Conservation (phyloP, 768 basidiomycete genomes). For the Tylopilus intermedius region DNA sequence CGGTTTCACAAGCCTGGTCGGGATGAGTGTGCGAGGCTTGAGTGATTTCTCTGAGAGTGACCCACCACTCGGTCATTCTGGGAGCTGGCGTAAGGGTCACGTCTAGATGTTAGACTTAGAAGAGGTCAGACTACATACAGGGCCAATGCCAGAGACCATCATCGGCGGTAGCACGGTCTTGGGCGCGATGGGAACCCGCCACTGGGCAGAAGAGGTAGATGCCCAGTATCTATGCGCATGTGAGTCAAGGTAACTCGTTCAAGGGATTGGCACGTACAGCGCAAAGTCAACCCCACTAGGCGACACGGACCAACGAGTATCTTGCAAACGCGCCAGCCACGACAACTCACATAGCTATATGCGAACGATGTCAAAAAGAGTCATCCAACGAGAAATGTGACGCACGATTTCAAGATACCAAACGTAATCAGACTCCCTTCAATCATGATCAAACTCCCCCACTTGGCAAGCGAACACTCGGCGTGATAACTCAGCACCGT, state of each 20-base stretch:
- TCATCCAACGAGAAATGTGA: constrained; percentile 9
- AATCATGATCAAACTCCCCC: constrained; percentile 56
- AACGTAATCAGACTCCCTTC: constrained; percentile 45
- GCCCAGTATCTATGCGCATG: constrained; percentile 43
- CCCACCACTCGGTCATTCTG: constrained; percentile 10
- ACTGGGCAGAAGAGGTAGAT: constrained; percentile 48
- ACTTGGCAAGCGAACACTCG: constrained; percentile 56
- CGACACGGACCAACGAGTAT: constrained; percentile 1
- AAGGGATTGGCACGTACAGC: constrained; percentile 34
- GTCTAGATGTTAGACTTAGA: neutral
- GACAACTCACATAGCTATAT: constrained; percentile 20
- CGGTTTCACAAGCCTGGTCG: too few relatives aligned
- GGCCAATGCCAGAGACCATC: constrained; percentile 43
- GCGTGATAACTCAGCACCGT: constrained; percentile 63
- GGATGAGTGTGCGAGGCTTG: too few relatives aligned
- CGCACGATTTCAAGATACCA: constrained; percentile 60
- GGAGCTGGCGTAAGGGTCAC: constrained; percentile 36
- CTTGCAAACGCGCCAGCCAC: neutral
- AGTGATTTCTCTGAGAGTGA: too few relatives aligned
- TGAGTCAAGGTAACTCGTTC: neutral
- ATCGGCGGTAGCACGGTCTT: constrained; percentile 53
- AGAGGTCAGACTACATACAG: constrained; percentile 34
- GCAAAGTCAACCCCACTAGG: constrained; percentile 47
- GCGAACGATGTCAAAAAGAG: neutral
- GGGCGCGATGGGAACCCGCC: constrained; percentile 59